Evolutionary conservation across 2,329 filamentous ascomycete species (phyloP).

Genomic region (Colletotrichum truncatum): DNA sequence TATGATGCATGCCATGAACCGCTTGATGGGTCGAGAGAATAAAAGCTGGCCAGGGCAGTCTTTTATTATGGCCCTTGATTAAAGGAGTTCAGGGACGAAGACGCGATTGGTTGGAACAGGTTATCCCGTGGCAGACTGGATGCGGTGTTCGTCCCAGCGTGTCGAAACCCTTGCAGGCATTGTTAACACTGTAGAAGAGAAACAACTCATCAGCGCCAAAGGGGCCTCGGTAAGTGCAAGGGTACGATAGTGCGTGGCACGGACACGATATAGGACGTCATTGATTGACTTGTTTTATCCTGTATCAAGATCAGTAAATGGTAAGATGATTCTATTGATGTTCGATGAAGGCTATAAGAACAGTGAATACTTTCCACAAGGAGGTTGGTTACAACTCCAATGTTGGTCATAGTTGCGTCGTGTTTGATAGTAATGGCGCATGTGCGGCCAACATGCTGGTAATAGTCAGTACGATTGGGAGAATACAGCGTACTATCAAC

Average conservation of each 20-base stretch:
- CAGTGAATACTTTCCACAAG: no score
- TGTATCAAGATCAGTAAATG: no score
- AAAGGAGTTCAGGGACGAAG: not conserved
- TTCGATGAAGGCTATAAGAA: no score
- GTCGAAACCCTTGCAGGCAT: not conserved
- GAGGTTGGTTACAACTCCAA: no score
- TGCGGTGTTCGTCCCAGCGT: conserved; percentile 7
- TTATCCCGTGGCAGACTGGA: not conserved
- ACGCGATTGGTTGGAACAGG: conserved; percentile 9
- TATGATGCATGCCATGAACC: not conserved
- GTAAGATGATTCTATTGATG: no score
- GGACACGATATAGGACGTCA: not conserved
- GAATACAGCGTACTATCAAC: no score
- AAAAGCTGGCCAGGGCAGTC: not conserved
- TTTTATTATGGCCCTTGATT: not conserved
- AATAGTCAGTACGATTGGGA: no score
- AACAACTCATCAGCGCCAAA: not conserved
- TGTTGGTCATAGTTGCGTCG: no score
- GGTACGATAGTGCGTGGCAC: not conserved
- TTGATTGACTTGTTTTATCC: no score
- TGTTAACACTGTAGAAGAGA: not conserved
- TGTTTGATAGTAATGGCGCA: no score
- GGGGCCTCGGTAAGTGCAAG: not conserved
- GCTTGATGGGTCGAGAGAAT: not conserved
- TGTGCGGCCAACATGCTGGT: no score